Evolutionary conservation across 2,329 filamentous ascomycete species (phyloP).

Genomic region (Exophiala dermatitidis): DNA sequence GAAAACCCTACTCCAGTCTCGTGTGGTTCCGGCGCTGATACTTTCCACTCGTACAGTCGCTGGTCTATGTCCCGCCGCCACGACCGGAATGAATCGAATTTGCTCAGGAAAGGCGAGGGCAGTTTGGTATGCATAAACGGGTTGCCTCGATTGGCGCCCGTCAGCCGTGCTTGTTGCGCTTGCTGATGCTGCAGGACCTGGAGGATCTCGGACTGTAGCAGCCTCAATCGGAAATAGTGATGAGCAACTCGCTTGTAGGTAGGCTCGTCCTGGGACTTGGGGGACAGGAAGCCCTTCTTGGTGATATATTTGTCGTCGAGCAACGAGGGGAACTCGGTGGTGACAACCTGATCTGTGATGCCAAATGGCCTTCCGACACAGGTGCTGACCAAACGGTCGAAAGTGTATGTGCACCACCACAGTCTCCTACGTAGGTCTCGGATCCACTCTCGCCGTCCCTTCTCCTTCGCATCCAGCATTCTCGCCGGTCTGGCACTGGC

Average conservation of each 20-base stretch:
- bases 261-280: constrained; percentile 54
- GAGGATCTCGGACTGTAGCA: constrained; percentile 89
- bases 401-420: constrained; percentile 96
- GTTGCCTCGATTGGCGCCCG: constrained; percentile 57
- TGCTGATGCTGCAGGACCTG: constrained; percentile 92
- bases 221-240: constrained; percentile 81
- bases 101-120: constrained; percentile 75
- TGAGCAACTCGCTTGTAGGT: constrained; percentile 88
- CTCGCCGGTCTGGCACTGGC: constrained; percentile 26
- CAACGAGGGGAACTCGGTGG: constrained; percentile 84
- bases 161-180: constrained; percentile 65
- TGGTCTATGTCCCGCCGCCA: constrained; percentile 86
- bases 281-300: constrained; percentile 61
- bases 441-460: constrained; percentile 69
- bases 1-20: constrained; percentile 86
- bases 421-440: constrained; percentile 78
- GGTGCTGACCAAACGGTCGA: constrained; percentile 89
- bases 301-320: constrained; percentile 87
- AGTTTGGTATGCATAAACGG: constrained; percentile 70
- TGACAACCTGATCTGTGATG: constrained; percentile 92
- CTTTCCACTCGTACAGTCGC: constrained; percentile 79
- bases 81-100: constrained; percentile 75
- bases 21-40: constrained; percentile 64
- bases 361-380: constrained; percentile 91
- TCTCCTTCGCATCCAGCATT: constrained; percentile 46